Percentiles rank a stretch among this genome's conserved stretches.
Evolutionary conservation across 306 rosid species (phyloP).

Genomic region (Malus fusca): DNA sequence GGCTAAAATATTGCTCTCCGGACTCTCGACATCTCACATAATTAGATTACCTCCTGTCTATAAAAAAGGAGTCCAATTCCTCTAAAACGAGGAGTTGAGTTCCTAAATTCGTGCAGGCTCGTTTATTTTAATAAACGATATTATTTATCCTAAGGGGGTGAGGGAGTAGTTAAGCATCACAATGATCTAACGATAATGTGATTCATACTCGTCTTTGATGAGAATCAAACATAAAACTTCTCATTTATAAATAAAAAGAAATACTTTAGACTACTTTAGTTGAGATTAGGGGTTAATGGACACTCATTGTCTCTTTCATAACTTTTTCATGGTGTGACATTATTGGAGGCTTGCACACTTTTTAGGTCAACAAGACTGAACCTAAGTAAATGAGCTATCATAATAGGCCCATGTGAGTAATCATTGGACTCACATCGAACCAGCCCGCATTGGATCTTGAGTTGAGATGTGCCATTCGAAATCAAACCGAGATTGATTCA

Average conservation of each 20-base stretch:
- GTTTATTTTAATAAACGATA: background rate
- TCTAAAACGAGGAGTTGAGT: background rate
- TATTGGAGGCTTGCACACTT: background rate
- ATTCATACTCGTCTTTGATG: rapidly evolving
- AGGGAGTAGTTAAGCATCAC: no score
- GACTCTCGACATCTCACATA: no score
- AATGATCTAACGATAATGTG: no score
- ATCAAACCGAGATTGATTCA: background rate
- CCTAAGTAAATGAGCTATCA: background rate
- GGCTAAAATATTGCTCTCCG: no score
- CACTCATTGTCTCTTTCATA: background rate
- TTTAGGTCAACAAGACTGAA: background rate
- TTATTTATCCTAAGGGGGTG: no score
- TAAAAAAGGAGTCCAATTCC: background rate
- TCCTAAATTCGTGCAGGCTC: background rate
- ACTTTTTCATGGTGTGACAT: background rate
- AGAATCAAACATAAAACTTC: rapidly evolving
- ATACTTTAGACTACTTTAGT: no score
- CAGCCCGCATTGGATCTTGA: background rate
- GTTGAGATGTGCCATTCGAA: background rate
- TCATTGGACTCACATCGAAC: background rate
- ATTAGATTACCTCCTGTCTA: background rate
- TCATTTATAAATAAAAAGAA: no score
- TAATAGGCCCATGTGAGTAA: background rate
- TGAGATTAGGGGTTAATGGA: background rate